Conservation (phyloP, 345 rosid species). For the Angophora floribunda region DNA sequence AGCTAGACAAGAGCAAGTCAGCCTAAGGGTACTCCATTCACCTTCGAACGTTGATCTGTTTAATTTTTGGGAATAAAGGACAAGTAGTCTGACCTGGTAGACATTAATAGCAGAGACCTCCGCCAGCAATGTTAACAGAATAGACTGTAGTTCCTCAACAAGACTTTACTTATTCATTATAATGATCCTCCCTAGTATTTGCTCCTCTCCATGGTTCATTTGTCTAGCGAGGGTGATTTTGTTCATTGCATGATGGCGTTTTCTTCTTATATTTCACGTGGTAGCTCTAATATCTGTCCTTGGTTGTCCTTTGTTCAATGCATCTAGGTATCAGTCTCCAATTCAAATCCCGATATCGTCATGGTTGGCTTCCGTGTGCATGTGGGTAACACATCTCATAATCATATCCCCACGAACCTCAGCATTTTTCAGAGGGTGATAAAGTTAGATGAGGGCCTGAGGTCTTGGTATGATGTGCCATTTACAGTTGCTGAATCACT, state of each 20-base stretch:
- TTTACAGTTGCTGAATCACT: conserved; percentile 95
- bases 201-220: neutral
- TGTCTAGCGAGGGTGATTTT: neutral
- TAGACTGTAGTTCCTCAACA: neutral
- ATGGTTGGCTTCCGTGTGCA: conserved; percentile 97
- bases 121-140: neutral
- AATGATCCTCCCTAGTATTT: neutral
- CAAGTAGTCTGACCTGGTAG: neutral
- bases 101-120: neutral
- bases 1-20: neutral
- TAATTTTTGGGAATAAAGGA: neutral
- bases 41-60: neutral
- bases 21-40: neutral
- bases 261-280: neutral
- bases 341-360: conserved; percentile 90
- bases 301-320: neutral
- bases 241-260: neutral
- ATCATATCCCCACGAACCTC: conserved; percentile 86
- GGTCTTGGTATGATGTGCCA: conserved; percentile 96
- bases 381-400: conserved; percentile 86
- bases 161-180: neutral
- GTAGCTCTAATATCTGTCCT: neutral
- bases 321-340: conserved; percentile 75
- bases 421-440: conserved; percentile 83
- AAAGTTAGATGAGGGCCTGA: conserved; percentile 93